Evolutionary conservation across 345 rosid genomes (phyloP).

Genomic region (Eucalyptus sp.): DNA sequence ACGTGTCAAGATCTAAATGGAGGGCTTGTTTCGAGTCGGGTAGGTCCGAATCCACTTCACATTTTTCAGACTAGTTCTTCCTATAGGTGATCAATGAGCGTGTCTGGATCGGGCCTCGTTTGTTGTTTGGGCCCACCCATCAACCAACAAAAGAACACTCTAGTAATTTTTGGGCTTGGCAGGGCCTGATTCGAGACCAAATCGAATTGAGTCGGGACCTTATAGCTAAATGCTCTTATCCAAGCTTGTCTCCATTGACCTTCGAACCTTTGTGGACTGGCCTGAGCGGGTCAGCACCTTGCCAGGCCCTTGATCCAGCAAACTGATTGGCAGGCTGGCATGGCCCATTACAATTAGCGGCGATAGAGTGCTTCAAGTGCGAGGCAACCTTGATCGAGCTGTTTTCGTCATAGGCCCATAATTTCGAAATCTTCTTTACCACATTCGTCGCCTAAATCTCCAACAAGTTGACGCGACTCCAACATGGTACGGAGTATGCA

Average conservation of each 20-base stretch:
- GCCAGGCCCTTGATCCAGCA: neutral
- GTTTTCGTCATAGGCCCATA: neutral
- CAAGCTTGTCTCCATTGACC: neutral
- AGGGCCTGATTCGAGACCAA: neutral
- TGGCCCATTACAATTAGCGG: neutral
- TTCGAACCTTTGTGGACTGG: neutral
- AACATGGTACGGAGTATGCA: neutral
- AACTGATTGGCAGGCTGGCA: neutral
- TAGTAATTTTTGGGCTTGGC: neutral
- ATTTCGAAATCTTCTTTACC: neutral
- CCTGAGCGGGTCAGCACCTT: neutral
- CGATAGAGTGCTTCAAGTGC: neutral
- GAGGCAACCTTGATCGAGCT: neutral
- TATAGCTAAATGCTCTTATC: neutral
- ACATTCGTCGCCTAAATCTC: neutral
- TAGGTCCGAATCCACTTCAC: neutral
- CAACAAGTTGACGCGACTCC: neutral
- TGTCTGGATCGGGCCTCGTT: neutral
- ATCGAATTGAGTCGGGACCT: neutral
- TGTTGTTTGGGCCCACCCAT: neutral
- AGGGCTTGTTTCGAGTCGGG: neutral
- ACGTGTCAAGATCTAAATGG: neutral
- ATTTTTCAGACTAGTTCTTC: neutral
- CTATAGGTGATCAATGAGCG: neutral
- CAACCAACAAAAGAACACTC: neutral